Evolutionary conservation across 2,329 filamentous ascomycete genomes (phyloP), one percentile per base, ranked within the genome.

Genomic region (Trichoderma aggressivum): DNA sequence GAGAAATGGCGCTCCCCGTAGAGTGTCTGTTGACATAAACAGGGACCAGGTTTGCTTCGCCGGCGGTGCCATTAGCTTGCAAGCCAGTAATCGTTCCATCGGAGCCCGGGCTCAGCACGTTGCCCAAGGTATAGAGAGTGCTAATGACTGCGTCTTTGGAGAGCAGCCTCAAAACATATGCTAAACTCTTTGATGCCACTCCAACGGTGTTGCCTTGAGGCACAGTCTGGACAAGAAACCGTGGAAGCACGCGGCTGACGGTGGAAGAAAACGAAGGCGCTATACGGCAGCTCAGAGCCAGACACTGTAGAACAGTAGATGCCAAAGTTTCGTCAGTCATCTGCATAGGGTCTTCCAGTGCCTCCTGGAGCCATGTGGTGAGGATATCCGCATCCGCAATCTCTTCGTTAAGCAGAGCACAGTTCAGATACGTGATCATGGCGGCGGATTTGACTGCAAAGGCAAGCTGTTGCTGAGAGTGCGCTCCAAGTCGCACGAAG

Each of bases 131-230:
- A 81, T 99, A 99, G 11, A 99, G 85, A 1, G 94, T 98, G 6
- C 94, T 97, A 75, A 99, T 98, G 43, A 97, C 88, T 43, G 94
- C 91, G 83, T 99, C 96, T 76, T 97, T 92, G 1, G 96, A 97
- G 14, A 98, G 86, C 76, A 91, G 86, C 75, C 91, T 91, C 70
- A 99, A 84, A 21, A 97, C 90, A 74, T 91, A 91, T 2, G 94
- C 94, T 39, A 99, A 84, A 75, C 92, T 96, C 74, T 90, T 89
- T n/a, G 94, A 94, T 32, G 95, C 95, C 39, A 95, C 87, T 2
- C 86, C 86, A 56, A 96, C 90, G 14, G 90, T 93, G 32, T 88
- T 84, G 18, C 89, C 87, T 70, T 89, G 88, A 43, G 93, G 89
- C 24, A 90, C 88, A 69, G 92, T 91, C 79, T 97, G 94, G 1